Conservation (phyloP, 768 basidiomycete species). For the Boletus rex-veris region DNA sequence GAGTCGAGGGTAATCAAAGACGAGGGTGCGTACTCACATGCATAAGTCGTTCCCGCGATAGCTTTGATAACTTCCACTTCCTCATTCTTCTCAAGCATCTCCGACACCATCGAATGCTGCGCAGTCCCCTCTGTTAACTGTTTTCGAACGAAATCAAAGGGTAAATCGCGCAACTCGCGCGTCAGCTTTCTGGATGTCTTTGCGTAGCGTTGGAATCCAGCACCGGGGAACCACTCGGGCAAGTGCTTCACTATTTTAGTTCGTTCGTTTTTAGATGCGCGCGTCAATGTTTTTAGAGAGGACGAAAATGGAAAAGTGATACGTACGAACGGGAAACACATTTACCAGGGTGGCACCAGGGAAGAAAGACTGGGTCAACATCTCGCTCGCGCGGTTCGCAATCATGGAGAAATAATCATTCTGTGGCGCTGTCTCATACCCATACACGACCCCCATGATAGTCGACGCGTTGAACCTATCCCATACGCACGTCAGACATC, state of each 20-base stretch:
- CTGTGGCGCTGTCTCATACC: conserved; percentile 23
- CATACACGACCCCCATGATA: conserved; percentile 32
- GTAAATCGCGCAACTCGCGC: conserved; percentile 24
- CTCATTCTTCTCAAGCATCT: conserved; percentile 10
- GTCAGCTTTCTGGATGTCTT: conserved; percentile 18
- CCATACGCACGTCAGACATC: conserved; percentile 3
- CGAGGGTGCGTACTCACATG: conserved; percentile 15
- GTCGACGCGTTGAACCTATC: conserved; percentile 25
- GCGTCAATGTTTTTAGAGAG: neutral
- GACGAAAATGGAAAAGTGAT: too few species aligned
- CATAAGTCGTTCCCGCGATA: conserved; percentile 30
- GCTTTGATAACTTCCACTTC: conserved; percentile 28
- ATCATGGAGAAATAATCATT: conserved; percentile 31
- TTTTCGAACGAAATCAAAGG: conserved; percentile 32
- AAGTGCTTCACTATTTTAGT: conserved; percentile 30
- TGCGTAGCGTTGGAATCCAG: conserved; percentile 33
- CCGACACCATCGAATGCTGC: conserved; percentile 19
- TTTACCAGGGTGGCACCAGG: conserved; percentile 33
- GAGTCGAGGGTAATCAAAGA: neutral
- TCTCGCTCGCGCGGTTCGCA: conserved; percentile 30
- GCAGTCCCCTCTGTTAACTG: conserved; percentile 26
- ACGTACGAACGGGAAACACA: conserved; percentile 28
- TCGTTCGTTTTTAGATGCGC: neutral
- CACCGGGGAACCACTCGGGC: conserved; percentile 41
- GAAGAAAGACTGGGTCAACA: conserved; percentile 25